Base-by-base conservation (phyloP, 2,329 filamentous ascomycete species). In the Aspergillus calidoustus region DNA sequence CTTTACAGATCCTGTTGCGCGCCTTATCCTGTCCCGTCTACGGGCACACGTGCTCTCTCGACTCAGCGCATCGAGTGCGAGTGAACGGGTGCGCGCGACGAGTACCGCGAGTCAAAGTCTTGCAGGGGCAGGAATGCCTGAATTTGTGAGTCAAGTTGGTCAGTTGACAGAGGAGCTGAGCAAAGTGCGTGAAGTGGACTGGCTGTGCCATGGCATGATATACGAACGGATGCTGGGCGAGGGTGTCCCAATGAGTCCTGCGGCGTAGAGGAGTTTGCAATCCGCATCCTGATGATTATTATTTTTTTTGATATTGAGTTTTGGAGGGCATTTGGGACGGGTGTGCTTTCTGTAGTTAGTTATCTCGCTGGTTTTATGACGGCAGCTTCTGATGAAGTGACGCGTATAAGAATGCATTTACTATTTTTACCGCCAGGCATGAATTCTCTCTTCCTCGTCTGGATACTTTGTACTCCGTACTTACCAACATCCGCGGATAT, bases 1-100 rank as follows among this genome's bases (percentile, higher is more conserved):
- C 64, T 84, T 88, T 51, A 81, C 81, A 0, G 87, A 89, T 64
- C 86, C 87, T 3, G 85, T 89, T 13, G 80, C 86, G 47, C 86
- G 85, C 62, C 82, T 88, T 23, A 79, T 89, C 22, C 83, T 86
- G 66, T 84, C 86, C 54, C 82, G 86, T 4, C 77, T 89, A 23
- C 84, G 84, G 51, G 80, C 81, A 0, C 87, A 89, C 68, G 71
- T 83, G 9, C 74, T 81, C 46, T 80, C 80, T 38, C 83, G 87
- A 9, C 78, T 89, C 1, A 83, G 81, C 46, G 87, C 86, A n/a
- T 81, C 80, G n/a, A 87, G 84, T 64, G 83, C 84, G 2, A 83
- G 83, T 17, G 87, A 89, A 68, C 77, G 85, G 19, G 83, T 88
- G 15, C 79, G 84, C 13, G 82, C 82, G 9, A 86, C 84, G 0